A percentile compares a stretch with the other conserved stretches of the same genome.
Evolutionary conservation across 331 rosid genomes (phyloP).

Genomic region (Rosa hybrid): DNA sequence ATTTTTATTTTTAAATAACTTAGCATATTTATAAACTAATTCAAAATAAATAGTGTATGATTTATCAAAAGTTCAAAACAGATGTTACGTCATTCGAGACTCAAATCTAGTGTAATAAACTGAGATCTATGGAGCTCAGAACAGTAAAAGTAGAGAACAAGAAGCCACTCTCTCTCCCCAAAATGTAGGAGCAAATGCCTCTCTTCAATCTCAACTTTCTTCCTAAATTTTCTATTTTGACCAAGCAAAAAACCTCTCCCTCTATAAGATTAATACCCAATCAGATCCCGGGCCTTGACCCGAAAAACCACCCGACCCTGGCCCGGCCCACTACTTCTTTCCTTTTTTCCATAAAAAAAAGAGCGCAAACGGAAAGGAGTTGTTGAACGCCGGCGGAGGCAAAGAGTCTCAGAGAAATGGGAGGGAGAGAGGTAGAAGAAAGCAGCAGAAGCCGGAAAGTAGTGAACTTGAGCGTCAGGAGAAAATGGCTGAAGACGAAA

Average conservation of each 20-base stretch:
- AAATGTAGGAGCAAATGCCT: background rate
- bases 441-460: conserved; percentile 21
- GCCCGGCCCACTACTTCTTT: background rate
- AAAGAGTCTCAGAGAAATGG: conserved; percentile 27
- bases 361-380: background rate
- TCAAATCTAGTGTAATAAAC: background rate
- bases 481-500: conserved; percentile 56
- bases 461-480: conserved; percentile 23
- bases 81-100: background rate
- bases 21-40: too few relatives aligned
- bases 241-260: background rate
- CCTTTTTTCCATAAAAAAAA: background rate
- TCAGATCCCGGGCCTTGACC: background rate
- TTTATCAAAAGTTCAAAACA: too few relatives aligned
- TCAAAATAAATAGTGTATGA: too few relatives aligned
- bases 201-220: background rate
- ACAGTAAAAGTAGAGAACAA: background rate
- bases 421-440: conserved; percentile 26
- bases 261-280: background rate
- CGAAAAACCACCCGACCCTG: background rate
- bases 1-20: too few relatives aligned
- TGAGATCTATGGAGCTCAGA: background rate
- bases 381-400: too few relatives aligned
- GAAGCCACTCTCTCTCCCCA: background rate
- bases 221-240: background rate